These are phyloP conservation scores for Trichophyton benhamiae DNA, from an alignment of 2,329 filamentous ascomycete species.

Conservation along the genomic window DNA sequence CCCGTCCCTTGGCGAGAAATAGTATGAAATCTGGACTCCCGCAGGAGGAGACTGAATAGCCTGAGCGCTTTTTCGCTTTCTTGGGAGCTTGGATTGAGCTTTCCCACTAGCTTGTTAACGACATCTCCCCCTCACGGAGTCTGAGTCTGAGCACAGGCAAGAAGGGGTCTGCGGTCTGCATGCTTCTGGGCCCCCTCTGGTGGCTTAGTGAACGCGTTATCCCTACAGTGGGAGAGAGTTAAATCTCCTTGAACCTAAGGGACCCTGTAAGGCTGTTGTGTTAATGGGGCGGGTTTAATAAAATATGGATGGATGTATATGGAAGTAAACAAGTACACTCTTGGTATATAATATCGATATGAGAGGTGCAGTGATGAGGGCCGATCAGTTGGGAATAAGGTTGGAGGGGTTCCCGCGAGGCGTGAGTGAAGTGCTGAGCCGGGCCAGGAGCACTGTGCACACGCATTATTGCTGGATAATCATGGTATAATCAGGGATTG, in stretches of 20 bases:
- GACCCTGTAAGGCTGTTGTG: neutral
- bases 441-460: no score
- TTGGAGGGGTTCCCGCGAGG: no score
- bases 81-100: neutral
- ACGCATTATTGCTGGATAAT: no score
- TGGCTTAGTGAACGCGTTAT: neutral
- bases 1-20: neutral
- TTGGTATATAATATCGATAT: no score
- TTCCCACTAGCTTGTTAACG: neutral
- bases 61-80: neutral
- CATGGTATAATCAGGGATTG: no score
- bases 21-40: neutral
- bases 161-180: neutral
- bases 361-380: no score
- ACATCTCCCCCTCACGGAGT: neutral
- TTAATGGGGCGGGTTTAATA: neutral
- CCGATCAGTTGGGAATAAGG: no score
- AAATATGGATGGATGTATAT: neutral
- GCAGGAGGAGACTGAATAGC: neutral
- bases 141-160: neutral
- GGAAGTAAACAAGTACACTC: neutral
- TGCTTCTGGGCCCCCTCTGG: neutral
- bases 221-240: neutral
- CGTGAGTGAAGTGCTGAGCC: no score
- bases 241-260: neutral